Percentiles rank a stretch among this genome's conserved stretches.
Conservation (phyloP, 148 eudicot species). For the Pouteria glomerata region DNA sequence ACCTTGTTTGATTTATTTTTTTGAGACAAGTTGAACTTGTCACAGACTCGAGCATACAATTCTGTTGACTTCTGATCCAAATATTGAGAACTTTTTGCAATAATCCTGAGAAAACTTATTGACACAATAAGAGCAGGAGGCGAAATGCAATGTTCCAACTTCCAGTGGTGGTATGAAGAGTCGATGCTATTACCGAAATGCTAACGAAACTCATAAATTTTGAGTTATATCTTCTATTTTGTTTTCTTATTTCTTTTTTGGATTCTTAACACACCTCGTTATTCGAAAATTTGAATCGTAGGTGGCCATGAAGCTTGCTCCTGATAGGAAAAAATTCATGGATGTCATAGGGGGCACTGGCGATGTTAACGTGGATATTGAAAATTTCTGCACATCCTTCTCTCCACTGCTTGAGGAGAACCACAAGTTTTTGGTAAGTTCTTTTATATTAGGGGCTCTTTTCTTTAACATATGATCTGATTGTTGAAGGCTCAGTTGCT, state of each 20-base stretch:
- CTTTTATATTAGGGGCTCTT: background rate
- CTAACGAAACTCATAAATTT: background rate
- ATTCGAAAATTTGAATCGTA: slow-evolving; percentile 17
- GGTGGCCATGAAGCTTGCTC: slow-evolving; percentile 81
- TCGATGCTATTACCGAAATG: background rate
- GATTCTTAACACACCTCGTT: background rate
- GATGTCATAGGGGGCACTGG: slow-evolving; percentile 45
- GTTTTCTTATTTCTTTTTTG: background rate
- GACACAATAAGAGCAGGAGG: background rate
- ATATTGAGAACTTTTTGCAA: background rate
- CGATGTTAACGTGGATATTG: slow-evolving; percentile 52
- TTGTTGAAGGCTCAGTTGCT: background rate
- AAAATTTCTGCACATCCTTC: slow-evolving; percentile 57
- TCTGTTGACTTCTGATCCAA: background rate
- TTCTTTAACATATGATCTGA: background rate
- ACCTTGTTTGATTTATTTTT: no score
- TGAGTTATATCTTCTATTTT: background rate
- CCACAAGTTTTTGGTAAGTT: slow-evolving; percentile 74
- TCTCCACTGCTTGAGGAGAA: slow-evolving; percentile 71
- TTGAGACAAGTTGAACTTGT: no score
- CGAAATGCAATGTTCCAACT: background rate
- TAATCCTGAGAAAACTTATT: background rate
- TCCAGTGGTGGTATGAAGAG: background rate
- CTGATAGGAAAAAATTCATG: slow-evolving; percentile 80
- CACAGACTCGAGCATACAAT: background rate